phyloP scores from a whole-genome alignment of 164 flowering plant genomes.

The Amborella trichopoda region DNA sequence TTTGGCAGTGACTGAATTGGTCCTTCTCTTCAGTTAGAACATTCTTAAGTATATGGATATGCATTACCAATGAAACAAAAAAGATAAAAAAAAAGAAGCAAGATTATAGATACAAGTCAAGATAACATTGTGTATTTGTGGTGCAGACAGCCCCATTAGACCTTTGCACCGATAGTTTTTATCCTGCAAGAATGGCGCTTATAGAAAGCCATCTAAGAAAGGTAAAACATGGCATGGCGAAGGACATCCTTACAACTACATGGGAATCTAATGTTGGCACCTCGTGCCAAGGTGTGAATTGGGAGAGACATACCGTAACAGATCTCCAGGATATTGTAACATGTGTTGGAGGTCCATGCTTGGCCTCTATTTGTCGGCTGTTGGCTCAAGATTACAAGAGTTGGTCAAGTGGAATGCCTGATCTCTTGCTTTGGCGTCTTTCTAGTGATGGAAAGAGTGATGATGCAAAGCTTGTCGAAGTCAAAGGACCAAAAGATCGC shows the following conservation, averaged over 20 bases:
- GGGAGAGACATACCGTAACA: constrained; percentile 56
- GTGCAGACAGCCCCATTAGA: constrained; percentile 85
- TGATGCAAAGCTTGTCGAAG: constrained; percentile 76
- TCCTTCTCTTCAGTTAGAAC: no score
- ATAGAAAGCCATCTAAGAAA: constrained; percentile 54
- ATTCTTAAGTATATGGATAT: no score
- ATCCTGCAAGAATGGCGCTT: constrained; percentile 34
- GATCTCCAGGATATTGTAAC: constrained; percentile 77
- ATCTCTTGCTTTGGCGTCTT: constrained; percentile 82
- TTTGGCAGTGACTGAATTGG: no score
- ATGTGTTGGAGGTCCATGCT: constrained; percentile 62
- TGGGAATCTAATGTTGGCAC: constrained; percentile 75
- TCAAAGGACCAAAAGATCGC: constrained; percentile 74
- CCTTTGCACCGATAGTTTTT: constrained; percentile 66
- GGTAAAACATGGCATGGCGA: constrained; percentile 59
- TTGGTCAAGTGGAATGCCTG: constrained; percentile 99
- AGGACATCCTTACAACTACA: constrained; percentile 61
- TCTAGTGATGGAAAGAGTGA: constrained; percentile 27
- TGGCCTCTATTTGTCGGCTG: constrained; percentile 61
- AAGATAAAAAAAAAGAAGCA: no score
- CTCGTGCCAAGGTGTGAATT: constrained; percentile 68
- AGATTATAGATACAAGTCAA: no score
- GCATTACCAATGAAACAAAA: no score
- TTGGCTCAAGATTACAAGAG: constrained; percentile 79
- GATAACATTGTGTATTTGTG: no score